Evolutionary conservation across 1,139 yeast species (phyloP), one percentile per base, ranked within the genome.

Genomic region (Candida glucosophila): DNA sequence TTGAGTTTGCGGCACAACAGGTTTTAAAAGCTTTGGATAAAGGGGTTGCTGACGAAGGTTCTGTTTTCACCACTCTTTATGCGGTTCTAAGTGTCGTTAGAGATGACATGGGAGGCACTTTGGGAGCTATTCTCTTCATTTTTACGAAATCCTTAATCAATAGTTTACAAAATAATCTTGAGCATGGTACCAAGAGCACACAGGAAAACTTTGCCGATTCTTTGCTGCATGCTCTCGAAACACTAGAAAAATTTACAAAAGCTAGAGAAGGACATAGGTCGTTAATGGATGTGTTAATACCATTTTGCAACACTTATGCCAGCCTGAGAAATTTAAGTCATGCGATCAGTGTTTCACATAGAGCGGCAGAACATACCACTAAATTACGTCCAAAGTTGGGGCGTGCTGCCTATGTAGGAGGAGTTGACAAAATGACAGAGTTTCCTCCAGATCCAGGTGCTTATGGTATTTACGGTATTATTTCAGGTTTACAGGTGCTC

Each of bases 71-170:
- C 11, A 53, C 55, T 19, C 44, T 62, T 34, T 54, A 49, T 29
- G 50, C 74, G 22, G 52, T 56, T 21, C 43, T 53, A 15, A 42
- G 53, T 13, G 52, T 63, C 16, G 56, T 67, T 22, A 63, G 66
- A 25, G 66, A 63, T 26, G 58, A 57, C 29, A 67, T 67, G 74
- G 73, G 74, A n/a, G 74, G 74, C 10, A 67, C 74, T 7, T 50
- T 65, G 19, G 73, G 73, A 3, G 73, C 71, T 1, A 55, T 67
- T 23, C 48, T 63, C 22, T 67, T 61, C 29, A 67, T 67, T 21
- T 67, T 58, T 32, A 51, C 65, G 33, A 57, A 67, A 17, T 61
- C 72, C 6, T 49, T 65, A 10, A 51, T 58, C 22, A 52, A 55
- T 29, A 45, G 55, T 13, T 55, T 28, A 49, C 55, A 31, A 35